Conservation (phyloP, 2,329 filamentous ascomycete species). For the Ascochyta koolunga region DNA sequence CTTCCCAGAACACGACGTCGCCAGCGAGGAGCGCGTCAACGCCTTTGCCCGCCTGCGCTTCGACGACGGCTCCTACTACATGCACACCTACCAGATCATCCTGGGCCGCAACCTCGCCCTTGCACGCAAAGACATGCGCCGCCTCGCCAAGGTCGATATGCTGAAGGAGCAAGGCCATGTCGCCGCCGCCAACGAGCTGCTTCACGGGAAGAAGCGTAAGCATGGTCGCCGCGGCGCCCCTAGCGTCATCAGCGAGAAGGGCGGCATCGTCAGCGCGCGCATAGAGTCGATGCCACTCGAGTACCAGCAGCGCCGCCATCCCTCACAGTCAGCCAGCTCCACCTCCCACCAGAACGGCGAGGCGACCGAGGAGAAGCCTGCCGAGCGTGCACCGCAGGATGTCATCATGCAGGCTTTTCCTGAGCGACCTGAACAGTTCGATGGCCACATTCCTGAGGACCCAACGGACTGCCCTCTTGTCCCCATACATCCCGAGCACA, state of each 20-base stretch:
- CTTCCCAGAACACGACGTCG: constrained; percentile 10
- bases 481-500: constrained; percentile 69
- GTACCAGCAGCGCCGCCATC: constrained; percentile 45
- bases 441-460: constrained; percentile 63
- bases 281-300: constrained; percentile 41
- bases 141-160: constrained; percentile 44
- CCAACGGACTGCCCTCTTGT: constrained; percentile 69
- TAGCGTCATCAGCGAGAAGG: constrained; percentile 70
- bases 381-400: constrained; percentile 42
- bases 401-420: constrained; percentile 46
- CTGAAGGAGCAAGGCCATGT: constrained; percentile 35
- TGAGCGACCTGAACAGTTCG: constrained; percentile 57
- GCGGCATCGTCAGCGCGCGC: constrained; percentile 63
- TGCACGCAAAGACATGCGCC: constrained; percentile 59
- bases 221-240: constrained; percentile 60
- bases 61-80: constrained; percentile 76
- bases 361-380: constrained; percentile 33
- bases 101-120: constrained; percentile 70
- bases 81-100: constrained; percentile 75
- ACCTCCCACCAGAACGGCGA: constrained; percentile 50
- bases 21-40: constrained; percentile 52
- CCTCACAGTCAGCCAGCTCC: constrained; percentile 59
- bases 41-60: constrained; percentile 73
- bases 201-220: constrained; percentile 53
- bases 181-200: constrained; percentile 30